Conservation (phyloP, 1,284 basidiomycete species). For the Sporisorium iseilematis-ciliati region DNA sequence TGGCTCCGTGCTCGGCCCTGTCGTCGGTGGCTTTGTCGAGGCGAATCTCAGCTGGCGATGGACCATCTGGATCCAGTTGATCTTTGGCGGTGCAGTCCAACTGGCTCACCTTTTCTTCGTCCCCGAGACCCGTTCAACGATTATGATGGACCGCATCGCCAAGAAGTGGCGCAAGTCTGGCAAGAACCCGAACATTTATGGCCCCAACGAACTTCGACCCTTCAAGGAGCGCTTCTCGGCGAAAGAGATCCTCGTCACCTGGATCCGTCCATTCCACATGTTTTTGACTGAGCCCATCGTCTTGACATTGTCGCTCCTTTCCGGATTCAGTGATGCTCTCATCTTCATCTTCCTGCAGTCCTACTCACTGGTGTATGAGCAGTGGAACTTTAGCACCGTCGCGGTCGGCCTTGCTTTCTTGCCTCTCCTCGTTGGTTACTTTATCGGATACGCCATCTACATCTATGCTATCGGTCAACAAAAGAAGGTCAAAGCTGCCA, state of each 20-base stretch:
- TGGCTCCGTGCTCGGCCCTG: conserved; percentile 68
- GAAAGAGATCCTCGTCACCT: conserved; percentile 69
- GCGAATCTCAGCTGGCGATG: conserved; percentile 55
- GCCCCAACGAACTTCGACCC: conserved; percentile 70
- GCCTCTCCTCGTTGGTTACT: conserved; percentile 71
- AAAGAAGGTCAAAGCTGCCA: conserved; percentile 65
- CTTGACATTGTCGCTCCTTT: conserved; percentile 70
- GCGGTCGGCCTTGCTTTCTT: conserved; percentile 67
- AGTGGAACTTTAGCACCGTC: conserved; percentile 70
- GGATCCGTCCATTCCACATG: conserved; percentile 70
- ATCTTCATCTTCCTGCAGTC: conserved; percentile 72
- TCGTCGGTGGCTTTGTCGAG: conserved; percentile 61
- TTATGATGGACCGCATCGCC: conserved; percentile 71
- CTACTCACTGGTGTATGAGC: conserved; percentile 70
- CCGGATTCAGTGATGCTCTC: conserved; percentile 70
- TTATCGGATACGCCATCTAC: conserved; percentile 71
- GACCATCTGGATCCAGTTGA: conserved; percentile 71
- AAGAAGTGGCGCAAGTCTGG: conserved; percentile 66
- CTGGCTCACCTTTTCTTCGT: conserved; percentile 70
- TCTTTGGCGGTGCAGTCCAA: conserved; percentile 70
- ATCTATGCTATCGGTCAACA: conserved; percentile 65
- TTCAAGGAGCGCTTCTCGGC: conserved; percentile 65
- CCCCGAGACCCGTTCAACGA: conserved; percentile 71
- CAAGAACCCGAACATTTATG: conserved; percentile 56
- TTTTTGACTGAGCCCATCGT: conserved; percentile 71